Conservation (phyloP, 140 eudicot species). For the Senecio squalidus region DNA sequence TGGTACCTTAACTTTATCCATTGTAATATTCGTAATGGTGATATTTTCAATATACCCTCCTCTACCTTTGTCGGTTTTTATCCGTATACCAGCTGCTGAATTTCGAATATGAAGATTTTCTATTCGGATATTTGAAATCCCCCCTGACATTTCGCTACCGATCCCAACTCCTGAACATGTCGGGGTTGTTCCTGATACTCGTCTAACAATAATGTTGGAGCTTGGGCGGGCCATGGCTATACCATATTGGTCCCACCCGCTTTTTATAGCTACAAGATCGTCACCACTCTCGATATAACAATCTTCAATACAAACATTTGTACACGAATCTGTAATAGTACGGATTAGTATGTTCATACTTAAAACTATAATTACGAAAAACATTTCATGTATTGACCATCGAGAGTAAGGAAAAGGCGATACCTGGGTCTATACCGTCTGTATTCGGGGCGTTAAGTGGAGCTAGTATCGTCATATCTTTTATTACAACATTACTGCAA, state of each 20-base stretch:
- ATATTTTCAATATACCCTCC: conserved; percentile 84
- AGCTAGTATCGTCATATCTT: conserved; percentile 89
- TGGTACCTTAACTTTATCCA: conserved; percentile 90
- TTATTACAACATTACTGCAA: conserved; percentile 72
- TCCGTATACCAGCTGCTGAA: conserved; percentile 89
- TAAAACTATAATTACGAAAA: neutral
- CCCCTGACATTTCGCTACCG: conserved; percentile 99
- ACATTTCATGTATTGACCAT: neutral
- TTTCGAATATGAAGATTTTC: conserved; percentile 67
- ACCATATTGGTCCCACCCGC: conserved; percentile 99
- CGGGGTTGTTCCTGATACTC: conserved; percentile 96
- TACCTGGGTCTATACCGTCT: conserved; percentile 97
- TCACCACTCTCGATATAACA: conserved; percentile 97
- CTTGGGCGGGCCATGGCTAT: conserved; percentile 71
- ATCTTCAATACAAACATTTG: conserved; percentile 83
- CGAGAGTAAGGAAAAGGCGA: neutral
- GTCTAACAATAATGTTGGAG: conserved; percentile 66
- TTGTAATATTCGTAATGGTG: conserved; percentile 52
- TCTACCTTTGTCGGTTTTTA: conserved; percentile 86
- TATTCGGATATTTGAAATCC: conserved; percentile 53
- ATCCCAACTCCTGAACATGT: conserved; percentile 96
- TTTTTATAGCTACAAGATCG: conserved; percentile 88
- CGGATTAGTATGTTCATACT: neutral
- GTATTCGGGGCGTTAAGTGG: conserved; percentile 94
- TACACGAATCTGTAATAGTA: conserved; percentile 67